Conservation (phyloP, 1,284 basidiomycete genomes). For the Gomphus sp. region DNA sequence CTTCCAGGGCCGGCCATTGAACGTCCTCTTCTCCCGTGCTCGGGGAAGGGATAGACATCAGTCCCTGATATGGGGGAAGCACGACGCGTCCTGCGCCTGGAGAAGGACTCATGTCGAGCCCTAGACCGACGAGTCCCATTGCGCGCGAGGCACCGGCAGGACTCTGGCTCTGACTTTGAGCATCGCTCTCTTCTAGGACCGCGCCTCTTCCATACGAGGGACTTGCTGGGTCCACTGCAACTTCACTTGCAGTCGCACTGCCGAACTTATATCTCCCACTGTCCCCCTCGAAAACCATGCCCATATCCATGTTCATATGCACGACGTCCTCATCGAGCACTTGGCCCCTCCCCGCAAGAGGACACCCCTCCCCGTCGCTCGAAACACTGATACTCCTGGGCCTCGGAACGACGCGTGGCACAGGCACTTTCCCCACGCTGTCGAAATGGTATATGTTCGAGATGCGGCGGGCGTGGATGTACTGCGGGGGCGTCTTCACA, state of each 20-base stretch:
- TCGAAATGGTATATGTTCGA: slow-evolving; percentile 9
- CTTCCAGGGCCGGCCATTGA: background rate
- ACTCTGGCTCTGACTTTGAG: too few relatives aligned
- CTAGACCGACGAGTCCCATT: background rate
- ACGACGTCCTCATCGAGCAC: background rate
- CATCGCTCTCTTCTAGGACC: background rate
- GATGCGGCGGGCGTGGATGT: slow-evolving; percentile 3
- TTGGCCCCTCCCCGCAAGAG: background rate
- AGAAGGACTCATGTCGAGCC: background rate
- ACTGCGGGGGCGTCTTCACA: background rate
- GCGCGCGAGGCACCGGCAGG: background rate
- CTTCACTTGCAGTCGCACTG: too few relatives aligned
- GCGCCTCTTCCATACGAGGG: background rate
- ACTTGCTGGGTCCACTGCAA: background rate
- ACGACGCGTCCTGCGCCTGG: background rate
- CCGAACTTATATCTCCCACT: background rate
- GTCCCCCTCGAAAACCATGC: background rate
- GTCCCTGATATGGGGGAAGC: background rate
- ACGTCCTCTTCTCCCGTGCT: background rate
- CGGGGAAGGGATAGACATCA: background rate
- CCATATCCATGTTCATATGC: too few relatives aligned
- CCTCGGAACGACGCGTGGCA: background rate
- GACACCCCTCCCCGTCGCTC: slow-evolving; percentile 1
- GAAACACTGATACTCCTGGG: slow-evolving; percentile 4
- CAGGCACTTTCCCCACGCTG: background rate